Evolutionary conservation across 192 early-diverging fungal genomes (phyloP).

Genomic region (Linnemannia schmuckeri): DNA sequence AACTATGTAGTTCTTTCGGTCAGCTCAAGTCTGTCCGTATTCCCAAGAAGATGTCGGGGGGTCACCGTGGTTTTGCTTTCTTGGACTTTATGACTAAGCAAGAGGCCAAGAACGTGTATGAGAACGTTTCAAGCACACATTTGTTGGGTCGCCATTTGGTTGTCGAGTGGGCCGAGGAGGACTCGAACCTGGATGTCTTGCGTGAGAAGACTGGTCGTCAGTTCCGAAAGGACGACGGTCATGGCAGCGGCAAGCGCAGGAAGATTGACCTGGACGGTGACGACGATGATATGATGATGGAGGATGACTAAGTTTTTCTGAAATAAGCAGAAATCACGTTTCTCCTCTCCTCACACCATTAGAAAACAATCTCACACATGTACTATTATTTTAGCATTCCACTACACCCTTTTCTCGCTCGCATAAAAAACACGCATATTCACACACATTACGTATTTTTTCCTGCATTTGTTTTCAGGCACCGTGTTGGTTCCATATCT

Average conservation of each 20-base stretch:
- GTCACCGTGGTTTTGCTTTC: slow-evolving; percentile 98
- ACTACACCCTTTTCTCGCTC: neutral
- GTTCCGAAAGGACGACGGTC: slow-evolving; percentile 76
- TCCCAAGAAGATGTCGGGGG: slow-evolving; percentile 93
- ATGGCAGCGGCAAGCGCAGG: slow-evolving; percentile 57
- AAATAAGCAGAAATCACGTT: too few relatives aligned
- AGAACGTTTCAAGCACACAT: slow-evolving; percentile 90
- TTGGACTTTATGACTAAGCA: slow-evolving; percentile 97
- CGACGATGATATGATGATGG: slow-evolving; percentile 54
- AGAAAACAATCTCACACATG: neutral
- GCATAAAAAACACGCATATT: slow-evolving; percentile 1
- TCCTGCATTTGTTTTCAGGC: too few relatives aligned
- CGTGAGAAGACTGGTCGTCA: slow-evolving; percentile 88
- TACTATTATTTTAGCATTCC: slow-evolving; percentile 7
- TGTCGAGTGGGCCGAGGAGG: slow-evolving; percentile 93
- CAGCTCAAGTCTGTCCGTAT: slow-evolving; percentile 95
- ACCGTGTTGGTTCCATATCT: too few relatives aligned
- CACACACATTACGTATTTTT: too few relatives aligned
- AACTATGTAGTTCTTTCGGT: slow-evolving; percentile 80
- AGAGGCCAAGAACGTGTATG: slow-evolving; percentile 92
- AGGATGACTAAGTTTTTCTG: slow-evolving; percentile 29
- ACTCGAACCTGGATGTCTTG: slow-evolving; percentile 80
- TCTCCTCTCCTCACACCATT: neutral
- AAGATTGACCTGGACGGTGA: slow-evolving; percentile 53
- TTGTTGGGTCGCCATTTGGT: slow-evolving; percentile 98